Evolutionary conservation across 768 basidiomycete species (phyloP).

Genomic region (Hericium erinaceus): DNA sequence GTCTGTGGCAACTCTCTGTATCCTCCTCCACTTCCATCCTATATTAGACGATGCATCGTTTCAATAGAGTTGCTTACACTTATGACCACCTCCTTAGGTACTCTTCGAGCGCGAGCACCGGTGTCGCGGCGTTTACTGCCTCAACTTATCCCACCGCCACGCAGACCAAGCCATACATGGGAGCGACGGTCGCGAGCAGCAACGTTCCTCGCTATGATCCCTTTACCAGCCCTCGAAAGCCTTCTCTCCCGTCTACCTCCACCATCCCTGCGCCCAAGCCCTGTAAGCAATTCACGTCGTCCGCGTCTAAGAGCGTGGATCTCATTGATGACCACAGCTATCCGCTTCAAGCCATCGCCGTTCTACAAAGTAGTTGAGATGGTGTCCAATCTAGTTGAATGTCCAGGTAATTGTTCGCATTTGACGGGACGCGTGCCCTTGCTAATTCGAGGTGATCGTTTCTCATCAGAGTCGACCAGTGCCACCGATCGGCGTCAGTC

Average conservation of each 20-base stretch:
- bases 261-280: no score
- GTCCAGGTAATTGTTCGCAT: slow-evolving; percentile 49
- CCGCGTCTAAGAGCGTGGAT: no score
- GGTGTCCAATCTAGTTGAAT: slow-evolving; percentile 60
- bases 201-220: slow-evolving; percentile 42
- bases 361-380: slow-evolving; percentile 63
- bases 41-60: neutral
- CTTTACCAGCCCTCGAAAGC: slow-evolving; percentile 6
- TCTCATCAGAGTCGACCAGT: slow-evolving; percentile 56
- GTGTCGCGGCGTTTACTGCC: neutral
- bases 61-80: neutral
- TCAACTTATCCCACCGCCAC: slow-evolving; percentile 1
- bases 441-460: no score
- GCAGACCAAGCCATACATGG: slow-evolving; percentile 2
- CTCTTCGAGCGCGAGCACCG: neutral
- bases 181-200: slow-evolving; percentile 24
- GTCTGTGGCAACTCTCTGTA: neutral
- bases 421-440: no score
- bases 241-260: slow-evolving; percentile 1
- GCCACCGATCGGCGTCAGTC: slow-evolving; percentile 70
- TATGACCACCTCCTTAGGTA: neutral
- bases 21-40: neutral
- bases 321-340: slow-evolving; percentile 28
- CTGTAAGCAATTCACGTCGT: no score
- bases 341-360: slow-evolving; percentile 74